Base-by-base conservation (phyloP, 1,284 basidiomycete species). In the Apiotrichum gracile region DNA sequence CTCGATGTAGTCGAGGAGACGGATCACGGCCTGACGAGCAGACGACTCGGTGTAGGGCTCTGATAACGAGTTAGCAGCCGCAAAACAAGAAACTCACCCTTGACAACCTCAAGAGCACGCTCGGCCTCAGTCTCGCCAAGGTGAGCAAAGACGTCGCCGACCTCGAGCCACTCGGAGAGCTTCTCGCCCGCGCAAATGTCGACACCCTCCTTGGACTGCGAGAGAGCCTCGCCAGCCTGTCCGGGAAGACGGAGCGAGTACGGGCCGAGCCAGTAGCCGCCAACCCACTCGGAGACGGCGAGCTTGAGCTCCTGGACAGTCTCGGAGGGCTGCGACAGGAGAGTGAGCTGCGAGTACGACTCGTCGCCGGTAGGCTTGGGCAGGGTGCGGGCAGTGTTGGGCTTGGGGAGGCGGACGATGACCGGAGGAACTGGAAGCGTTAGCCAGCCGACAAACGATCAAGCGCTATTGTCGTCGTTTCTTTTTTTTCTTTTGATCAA, bases 11-110 rank as follows among this genome's bases (percentile, higher is more conserved):
- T 81, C 79, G 44, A 78, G 68, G 35, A 80, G 68, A 29, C 78
- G 72, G 42, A 78, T 69, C 35, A 81, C 69, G 35, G 78, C 74
- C 54, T 75, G 71, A 16, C 79, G 71, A 16, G 78, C 79, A 38
- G 76, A 71, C 31, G 74, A 70, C 60, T 79, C 79, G 44, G 77
- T 78, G 67, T 77, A 80, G 12, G 78, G 72, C 61, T 78, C 79
- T 76, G 61, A 13, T 10, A 31, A 13, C 12, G 17, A 9, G 26
- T 24, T 25, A 40, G 41, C 27, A 34, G 31, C 39, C 40, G 16
- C 16, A 19, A 49, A 40, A 14, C 22, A 21, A 2, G 39, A 13
- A 5, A 60, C 69, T 57, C 52, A 75, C 73, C 73, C 51, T 63
- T 57, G 21, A 74, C 68, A 17, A 75, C 70, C 57, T 75, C 72